Evolutionary conservation across 2,329 filamentous ascomycete genomes (phyloP).

Genomic region (Paraphoma chrysanthemicola): DNA sequence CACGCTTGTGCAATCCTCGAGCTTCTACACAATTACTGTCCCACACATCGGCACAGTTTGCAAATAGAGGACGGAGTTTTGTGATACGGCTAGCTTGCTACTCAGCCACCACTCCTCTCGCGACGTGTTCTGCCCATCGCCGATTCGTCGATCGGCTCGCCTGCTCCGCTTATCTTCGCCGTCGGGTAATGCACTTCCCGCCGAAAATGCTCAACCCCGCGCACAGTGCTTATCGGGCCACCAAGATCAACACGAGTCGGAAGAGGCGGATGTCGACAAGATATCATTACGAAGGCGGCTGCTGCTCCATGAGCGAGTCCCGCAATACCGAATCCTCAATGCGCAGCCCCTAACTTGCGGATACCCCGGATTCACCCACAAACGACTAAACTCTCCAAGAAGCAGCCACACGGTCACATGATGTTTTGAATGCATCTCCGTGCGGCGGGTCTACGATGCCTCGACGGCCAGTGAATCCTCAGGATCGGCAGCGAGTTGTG

Average conservation of each 20-base stretch:
- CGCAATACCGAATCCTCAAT: not conserved
- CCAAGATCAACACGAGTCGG: not conserved
- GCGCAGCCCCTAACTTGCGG: not conserved
- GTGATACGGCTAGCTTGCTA: too few species aligned
- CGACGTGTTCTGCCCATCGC: not conserved
- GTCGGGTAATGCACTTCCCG: not conserved
- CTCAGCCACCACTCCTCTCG: too few species aligned
- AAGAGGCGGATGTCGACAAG: not conserved
- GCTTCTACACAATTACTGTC: too few species aligned
- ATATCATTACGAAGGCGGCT: slow-evolving; percentile 6
- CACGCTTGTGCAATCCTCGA: too few species aligned
- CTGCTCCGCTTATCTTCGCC: not conserved
- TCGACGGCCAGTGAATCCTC: slow-evolving; percentile 26
- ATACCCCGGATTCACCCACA: not conserved
- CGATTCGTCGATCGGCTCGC: not conserved
- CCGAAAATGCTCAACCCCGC: not conserved
- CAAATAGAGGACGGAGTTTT: too few species aligned
- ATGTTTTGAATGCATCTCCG: slow-evolving; percentile 1
- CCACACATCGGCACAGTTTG: too few species aligned
- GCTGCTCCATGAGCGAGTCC: slow-evolving; percentile 12
- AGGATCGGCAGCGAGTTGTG: slow-evolving; percentile 27
- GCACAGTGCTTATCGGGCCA: not conserved
- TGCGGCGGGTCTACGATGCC: slow-evolving; percentile 17
- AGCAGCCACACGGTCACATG: slow-evolving; percentile 7
- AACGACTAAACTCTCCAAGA: not conserved